Base-by-base conservation (phyloP, 2,329 filamentous ascomycete species). In the Fusarium sp. region DNA sequence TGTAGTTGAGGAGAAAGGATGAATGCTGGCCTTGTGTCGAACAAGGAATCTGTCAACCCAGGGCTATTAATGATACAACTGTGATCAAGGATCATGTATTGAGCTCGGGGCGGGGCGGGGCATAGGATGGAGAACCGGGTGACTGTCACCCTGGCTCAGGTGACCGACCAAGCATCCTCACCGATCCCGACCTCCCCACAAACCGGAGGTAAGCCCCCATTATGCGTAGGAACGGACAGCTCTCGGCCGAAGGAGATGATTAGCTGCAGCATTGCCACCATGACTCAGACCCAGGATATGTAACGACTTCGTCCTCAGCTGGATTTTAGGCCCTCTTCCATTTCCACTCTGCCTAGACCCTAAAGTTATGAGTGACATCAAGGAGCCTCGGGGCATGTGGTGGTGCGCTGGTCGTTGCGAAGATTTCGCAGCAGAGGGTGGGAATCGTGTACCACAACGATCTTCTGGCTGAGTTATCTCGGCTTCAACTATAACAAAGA, bases 371-470 rank as follows among this genome's bases (percentile, higher is more conserved):
- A n/a, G n/a, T n/a, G n/a, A n/a, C n/a, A n/a, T n/a, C n/a, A n/a
- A n/a, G n/a, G 63, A 66, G 38, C 62, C 45, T 20, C 10, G 38
- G 38, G 66, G 62, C 9, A 66, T 69, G 66, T 69, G 62, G 66
- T 69, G 63, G 66, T 66, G 66, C 36, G 22, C 25, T 29, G 62
- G 66, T 40, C 50, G 47, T 38, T 65, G 66, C 31, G 31, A 69
- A 38, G 66, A 69, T 16, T 63, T 62, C 35, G 36, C 16, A 33
- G 45, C 62, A 54, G 50, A 40, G 57, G 63, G 58, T n/a, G 58
- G 38, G 7, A 63, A 60, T 25, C 63, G 67, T 47, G 67, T 66
- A 29, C 63, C 50, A n/a, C 47, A 63, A 6, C n/a, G n/a, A n/a
- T n/a, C n/a, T n/a, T n/a, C n/a, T n/a, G n/a, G n/a, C n/a, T n/a